phyloP scores from a whole-genome alignment of 305 asterid genomes.

The Solanum hybrid region DNA sequence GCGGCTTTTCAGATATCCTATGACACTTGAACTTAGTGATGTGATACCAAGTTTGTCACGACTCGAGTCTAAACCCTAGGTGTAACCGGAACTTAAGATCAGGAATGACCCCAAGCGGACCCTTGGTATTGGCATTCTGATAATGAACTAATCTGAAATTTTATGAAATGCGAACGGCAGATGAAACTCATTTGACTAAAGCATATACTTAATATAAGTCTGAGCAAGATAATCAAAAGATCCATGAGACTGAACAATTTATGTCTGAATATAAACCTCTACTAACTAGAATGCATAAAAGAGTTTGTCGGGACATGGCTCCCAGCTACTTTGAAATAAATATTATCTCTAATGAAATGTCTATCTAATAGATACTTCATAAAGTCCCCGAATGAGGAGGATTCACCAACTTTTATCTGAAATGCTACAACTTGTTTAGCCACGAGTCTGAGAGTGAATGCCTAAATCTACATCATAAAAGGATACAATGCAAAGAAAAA shows the following conservation, averaged over 20 bases:
- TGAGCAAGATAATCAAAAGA: background rate
- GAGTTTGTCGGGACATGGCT: background rate
- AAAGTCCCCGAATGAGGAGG: background rate
- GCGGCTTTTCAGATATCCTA: background rate
- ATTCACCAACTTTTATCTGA: background rate
- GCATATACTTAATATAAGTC: background rate
- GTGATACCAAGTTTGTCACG: background rate
- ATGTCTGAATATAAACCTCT: background rate
- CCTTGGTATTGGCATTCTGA: background rate
- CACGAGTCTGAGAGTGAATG: background rate
- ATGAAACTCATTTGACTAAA: background rate
- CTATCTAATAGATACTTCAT: background rate
- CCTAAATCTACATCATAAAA: background rate
- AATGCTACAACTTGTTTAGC: background rate
- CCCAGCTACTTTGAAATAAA: background rate
- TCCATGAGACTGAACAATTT: background rate
- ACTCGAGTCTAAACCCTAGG: background rate
- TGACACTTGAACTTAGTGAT: background rate
- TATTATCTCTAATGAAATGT: background rate
- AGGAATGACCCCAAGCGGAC: background rate
- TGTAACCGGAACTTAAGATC: background rate
- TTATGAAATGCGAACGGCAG: background rate
- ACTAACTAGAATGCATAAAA: background rate
- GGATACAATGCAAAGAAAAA: background rate
- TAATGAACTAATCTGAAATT: background rate